Base-by-base conservation (phyloP, 768 basidiomycete genomes). In the Tylopilus subfusipes region DNA sequence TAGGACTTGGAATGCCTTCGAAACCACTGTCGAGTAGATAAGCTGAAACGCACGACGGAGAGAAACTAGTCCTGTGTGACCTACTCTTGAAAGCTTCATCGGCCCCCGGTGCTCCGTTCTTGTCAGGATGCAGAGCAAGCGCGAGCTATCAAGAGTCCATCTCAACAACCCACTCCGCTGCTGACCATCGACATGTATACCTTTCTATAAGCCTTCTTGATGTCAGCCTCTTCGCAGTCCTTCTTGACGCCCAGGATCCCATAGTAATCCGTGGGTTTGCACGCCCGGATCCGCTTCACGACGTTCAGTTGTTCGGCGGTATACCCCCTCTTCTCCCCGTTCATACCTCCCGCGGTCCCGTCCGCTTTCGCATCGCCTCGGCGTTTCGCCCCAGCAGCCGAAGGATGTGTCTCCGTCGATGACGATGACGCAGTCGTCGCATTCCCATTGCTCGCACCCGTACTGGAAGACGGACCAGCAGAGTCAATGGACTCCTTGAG, bases 31-130 rank as follows among this genome's bases (percentile, higher is more conserved):
- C 22, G 18, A 36, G 10, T 12, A 50, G 3, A 60, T 63, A 21
- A 54, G 40, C 45, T 40, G 33, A 44, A 21, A 45, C 48, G 29
- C 40, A 47, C n/a, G 13, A 12, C 24, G 21, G 33, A 51, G 14
- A 50, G 47, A 54, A 38, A 48, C 19, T 0, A 42, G 21, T 39
- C 33, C 24, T 3, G 53, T 25, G 54, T 38, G 47, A 79, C 86
- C 50, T 64, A 98, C 96, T 78, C 77, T 98, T 98, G 76, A 98
- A 98, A 3, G 96, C 96, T 68, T 98, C 96, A 56, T 98, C 96
- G 16, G 96, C 96, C 38, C 93, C 91, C n/a, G 96, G 95, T 19
- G 96, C 96, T 7, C 93, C 93, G 64, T 96, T 97, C 76, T 88
- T 95, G 69, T 95, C 92, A 4, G 92, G 92, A 72, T 95, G 92